phyloP scores from a whole-genome alignment of 371 early-diverging fungal species.

The Actinomortierella wolfii region DNA sequence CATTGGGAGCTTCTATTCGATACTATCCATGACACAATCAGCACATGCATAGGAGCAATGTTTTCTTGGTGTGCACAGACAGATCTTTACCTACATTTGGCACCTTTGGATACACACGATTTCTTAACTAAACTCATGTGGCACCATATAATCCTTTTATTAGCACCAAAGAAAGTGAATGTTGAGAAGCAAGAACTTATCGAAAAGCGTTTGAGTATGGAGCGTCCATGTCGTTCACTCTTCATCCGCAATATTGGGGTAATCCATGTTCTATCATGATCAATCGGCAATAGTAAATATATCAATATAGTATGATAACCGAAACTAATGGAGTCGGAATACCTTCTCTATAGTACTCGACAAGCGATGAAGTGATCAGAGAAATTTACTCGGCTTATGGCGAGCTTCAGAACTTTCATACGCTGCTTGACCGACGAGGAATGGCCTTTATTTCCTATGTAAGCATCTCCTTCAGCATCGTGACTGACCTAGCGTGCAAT shows the following conservation, averaged over 20 bases:
- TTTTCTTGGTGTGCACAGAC: too few species aligned
- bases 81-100: too few species aligned
- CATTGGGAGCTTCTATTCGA: too few species aligned
- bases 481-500: too few species aligned
- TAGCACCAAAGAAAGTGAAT: background rate
- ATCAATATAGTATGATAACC: too few species aligned
- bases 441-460: slow-evolving; percentile 45
- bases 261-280: background rate
- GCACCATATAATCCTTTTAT: too few species aligned
- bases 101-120: too few species aligned
- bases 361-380: slow-evolving; percentile 12
- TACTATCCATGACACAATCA: too few species aligned
- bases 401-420: slow-evolving; percentile 27
- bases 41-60: too few species aligned
- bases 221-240: slow-evolving; percentile 42
- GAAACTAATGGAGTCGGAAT: too few species aligned
- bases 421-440: slow-evolving; percentile 27
- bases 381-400: slow-evolving; percentile 19
- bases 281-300: too few species aligned
- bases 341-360: slow-evolving; percentile 10
- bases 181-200: slow-evolving; percentile 20
- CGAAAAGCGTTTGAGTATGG: slow-evolving; percentile 26
- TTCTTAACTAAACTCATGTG: too few species aligned
- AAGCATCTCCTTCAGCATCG: slow-evolving; percentile 2
- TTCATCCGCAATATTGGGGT: slow-evolving; percentile 43